Base-by-base conservation (phyloP, 2,329 filamentous ascomycete genomes). In the Trichophyton rubrum region DNA sequence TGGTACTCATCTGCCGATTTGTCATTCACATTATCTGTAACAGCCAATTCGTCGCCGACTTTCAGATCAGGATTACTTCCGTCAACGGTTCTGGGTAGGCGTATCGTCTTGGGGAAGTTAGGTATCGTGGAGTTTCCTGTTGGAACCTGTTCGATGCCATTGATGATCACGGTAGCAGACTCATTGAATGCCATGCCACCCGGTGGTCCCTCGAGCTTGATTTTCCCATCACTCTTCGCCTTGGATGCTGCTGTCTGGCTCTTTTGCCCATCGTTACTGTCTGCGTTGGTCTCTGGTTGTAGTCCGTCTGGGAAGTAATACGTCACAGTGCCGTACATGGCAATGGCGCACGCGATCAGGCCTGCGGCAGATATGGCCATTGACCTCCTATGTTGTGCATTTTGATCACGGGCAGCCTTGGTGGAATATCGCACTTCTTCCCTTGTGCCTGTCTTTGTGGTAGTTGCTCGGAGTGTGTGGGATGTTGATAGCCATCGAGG, bases 51-150 rank as follows among this genome's bases (percentile, higher is more conserved):
- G 13, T 73, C 73, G 17, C 73, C 74, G n/a, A 73, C 71, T 61
- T 70, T 64, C 22, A 66, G 67, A 57, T 68, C 67, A 47, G 51
- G 74, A 1, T 69, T 64, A 33, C 70, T 68, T 3, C 67, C 64
- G 43, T 72, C 69, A 3, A 68, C 43, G 38, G 74, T 71, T 5
- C 78, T 72, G 8, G 85, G 82, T 1, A 95, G 74, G 15, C 80
- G 77, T 60, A 95, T 82, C 2, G 81, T 85, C 60, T 85, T 82
- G 1, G 91, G 91, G 70, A 96, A 95, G 59, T 82, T 80, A 1
- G 89, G 86, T 2, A 96, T 83, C n/a, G 85, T 86, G 65, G 80
- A 85, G 66, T 91, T 90, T 13, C 90, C 90, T 0, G 90, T 95
- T 15, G 87, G 82, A 0, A 95, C 85, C 49, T 93, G 78, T 69